Evolutionary conservation across 2,329 filamentous ascomycete genomes (phyloP).

Genomic region (Pezizomycotina sp.): DNA sequence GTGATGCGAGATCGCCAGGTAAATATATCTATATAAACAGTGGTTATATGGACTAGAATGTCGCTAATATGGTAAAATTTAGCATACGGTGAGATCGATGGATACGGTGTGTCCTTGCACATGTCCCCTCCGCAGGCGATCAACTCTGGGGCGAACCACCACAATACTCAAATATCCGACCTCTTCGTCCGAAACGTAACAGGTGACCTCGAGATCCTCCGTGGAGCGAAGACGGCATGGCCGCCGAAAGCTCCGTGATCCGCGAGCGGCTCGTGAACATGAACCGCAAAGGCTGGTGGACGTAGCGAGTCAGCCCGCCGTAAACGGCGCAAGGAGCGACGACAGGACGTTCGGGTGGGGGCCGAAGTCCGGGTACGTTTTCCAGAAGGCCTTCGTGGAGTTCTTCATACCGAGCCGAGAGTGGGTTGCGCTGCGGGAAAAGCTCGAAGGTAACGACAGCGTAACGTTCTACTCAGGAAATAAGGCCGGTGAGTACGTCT

Average conservation of each 20-base stretch:
- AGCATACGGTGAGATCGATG: constrained; percentile 90
- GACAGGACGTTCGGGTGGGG: constrained; percentile 85
- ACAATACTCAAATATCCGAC: constrained; percentile 67
- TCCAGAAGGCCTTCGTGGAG: constrained; percentile 96
- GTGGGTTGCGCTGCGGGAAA: constrained; percentile 50
- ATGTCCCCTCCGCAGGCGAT: constrained; percentile 60
- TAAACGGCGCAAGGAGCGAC: constrained; percentile 64
- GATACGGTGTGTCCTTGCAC: constrained; percentile 92
- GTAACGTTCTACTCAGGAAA: constrained; percentile 84
- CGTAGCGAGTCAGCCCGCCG: constrained; percentile 84
- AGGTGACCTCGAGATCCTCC: constrained; percentile 64
- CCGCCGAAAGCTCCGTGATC: constrained; percentile 70
- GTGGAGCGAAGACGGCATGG: constrained; percentile 82
- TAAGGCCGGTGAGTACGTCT: constrained; percentile 22
- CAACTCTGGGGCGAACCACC: no score
- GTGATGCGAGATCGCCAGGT: constrained; percentile 66
- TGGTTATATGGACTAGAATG: no score
- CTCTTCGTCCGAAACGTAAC: constrained; percentile 69
- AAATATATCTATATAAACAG: constrained; percentile 16
- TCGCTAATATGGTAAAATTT: no score
- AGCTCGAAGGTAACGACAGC: constrained; percentile 46
- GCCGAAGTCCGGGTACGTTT: constrained; percentile 79
- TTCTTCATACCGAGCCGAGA: constrained; percentile 68
- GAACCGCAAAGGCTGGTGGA: constrained; percentile 83
- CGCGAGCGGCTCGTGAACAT: constrained; percentile 55